phyloP scores from a whole-genome alignment of 352 stramenopile genomes.

The Globisporangium spinosum region DNA sequence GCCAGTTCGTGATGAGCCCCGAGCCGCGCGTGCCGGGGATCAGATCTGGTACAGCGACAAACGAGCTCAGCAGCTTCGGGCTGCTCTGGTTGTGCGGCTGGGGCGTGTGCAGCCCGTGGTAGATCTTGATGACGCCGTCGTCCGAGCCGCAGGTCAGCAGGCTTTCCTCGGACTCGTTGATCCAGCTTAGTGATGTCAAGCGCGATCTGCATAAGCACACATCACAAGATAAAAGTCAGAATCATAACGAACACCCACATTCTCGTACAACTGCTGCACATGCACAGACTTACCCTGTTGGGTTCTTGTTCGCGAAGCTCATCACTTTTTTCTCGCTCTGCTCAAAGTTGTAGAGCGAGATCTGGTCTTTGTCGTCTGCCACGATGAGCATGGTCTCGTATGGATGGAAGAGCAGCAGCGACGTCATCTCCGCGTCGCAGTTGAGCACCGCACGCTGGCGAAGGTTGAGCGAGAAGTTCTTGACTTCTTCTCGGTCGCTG shows the following conservation, averaged over 20 bases:
- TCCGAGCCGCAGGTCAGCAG: conserved; percentile 95
- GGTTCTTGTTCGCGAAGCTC: conserved; percentile 85
- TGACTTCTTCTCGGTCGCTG: conserved; percentile 61
- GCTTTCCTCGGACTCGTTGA: conserved; percentile 94
- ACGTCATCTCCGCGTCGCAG: conserved; percentile 92
- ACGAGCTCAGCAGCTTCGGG: conserved; percentile 89
- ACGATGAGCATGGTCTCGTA: conserved; percentile 93
- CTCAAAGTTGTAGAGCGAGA: conserved; percentile 96
- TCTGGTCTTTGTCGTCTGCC: conserved; percentile 92
- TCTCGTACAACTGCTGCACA: not conserved
- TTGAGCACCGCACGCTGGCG: conserved; percentile 91
- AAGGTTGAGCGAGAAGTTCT: conserved; percentile 83
- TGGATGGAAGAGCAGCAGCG: conserved; percentile 95
- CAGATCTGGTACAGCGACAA: conserved; percentile 92
- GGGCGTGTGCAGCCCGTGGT: conserved; percentile 79
- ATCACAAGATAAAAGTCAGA: conserved; percentile 7
- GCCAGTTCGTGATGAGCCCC: conserved; percentile 95
- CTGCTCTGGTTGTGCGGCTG: conserved; percentile 30
- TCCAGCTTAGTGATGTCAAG: conserved; percentile 95
- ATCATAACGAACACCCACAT: not conserved
- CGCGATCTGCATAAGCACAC: conserved; percentile 44
- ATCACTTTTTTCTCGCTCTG: conserved; percentile 80
- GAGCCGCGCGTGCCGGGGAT: conserved; percentile 87
- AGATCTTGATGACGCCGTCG: conserved; percentile 96
- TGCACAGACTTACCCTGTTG: conserved; percentile 49